Base-by-base conservation (phyloP, 306 rosid species). In the Astragalus membranaceus region DNA sequence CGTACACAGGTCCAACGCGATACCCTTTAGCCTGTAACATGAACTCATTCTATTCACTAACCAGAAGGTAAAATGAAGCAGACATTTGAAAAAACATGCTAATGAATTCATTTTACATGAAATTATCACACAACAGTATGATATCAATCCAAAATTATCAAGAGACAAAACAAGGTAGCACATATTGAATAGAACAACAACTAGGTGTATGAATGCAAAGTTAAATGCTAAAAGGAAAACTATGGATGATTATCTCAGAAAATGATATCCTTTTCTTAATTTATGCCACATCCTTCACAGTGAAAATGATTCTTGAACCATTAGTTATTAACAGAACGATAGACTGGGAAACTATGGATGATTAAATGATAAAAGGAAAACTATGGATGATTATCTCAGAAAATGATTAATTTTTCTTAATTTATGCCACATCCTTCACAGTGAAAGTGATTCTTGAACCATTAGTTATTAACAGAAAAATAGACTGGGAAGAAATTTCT, bases 1-100 rank as follows among this genome's bases (percentile, higher is more conserved):
- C 99, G 73, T 94, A 94, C 15, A 94, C 99, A 29, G 99, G 99
- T 72, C 99, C 99, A 76, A 94, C 99, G 69, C 99, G 99, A 72
- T 94, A 94, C 58, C 99, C 99, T 86, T 94, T 94, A 67, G 99
- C 99, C 99, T 94, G 85, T 85, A 88, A 64, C 78, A 71, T 23
- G 49, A 76, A 64, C 42, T 16, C 70, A 68, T 42, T 69, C 9
- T 44, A 59, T 30, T 72, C 3, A 85, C 58, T 70, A 53, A 10
- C 30, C 46, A 41, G 29, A 72, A 46, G 66, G 41, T 44, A 41
- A 65, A 47, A 70, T 42, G 29, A 69, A 72, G 54, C 60, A 78
- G 20, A 60, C 10, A 72, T 33, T 32, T 68, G 39, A 62, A 58
- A 74, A 65, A 42, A 12, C 77, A 67, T 52, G 48, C 42, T 30